Conservation (phyloP, 1,284 basidiomycete species). For the Apiotrichum porosum region DNA sequence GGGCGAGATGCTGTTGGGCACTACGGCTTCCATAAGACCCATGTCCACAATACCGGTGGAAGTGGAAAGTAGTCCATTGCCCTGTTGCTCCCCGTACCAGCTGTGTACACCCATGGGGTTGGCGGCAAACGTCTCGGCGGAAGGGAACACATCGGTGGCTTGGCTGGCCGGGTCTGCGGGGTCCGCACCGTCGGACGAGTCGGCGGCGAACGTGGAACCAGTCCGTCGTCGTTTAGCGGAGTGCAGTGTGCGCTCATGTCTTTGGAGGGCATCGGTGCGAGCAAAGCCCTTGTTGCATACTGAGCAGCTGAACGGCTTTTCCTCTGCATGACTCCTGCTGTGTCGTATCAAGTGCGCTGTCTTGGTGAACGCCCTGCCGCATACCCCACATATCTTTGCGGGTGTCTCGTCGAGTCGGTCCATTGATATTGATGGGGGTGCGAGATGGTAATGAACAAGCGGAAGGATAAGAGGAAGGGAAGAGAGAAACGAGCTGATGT, state of each 20-base stretch:
- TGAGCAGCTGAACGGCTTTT: slow-evolving; percentile 8
- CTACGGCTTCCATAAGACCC: too few species aligned
- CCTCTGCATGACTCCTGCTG: slow-evolving; percentile 1
- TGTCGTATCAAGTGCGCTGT: slow-evolving; percentile 10
- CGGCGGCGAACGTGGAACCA: too few species aligned
- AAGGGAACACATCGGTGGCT: too few species aligned
- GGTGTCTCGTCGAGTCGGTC: background rate
- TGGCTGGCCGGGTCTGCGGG: too few species aligned
- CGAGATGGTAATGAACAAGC: background rate
- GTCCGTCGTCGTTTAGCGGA: background rate
- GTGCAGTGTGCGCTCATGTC: slow-evolving; percentile 9
- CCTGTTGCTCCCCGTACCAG: too few species aligned
- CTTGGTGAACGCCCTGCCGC: slow-evolving; percentile 9
- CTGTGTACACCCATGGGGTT: too few species aligned
- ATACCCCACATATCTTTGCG: background rate
- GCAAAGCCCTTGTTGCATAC: slow-evolving; percentile 7
- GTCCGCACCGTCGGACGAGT: too few species aligned
- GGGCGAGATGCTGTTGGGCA: background rate
- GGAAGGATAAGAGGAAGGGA: too few species aligned
- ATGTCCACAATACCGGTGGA: too few species aligned
- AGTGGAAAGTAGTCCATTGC: too few species aligned
- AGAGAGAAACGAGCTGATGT: too few species aligned
- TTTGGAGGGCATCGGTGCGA: slow-evolving; percentile 8
- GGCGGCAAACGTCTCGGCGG: too few species aligned
- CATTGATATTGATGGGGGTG: background rate